Base-by-base conservation (phyloP, 1,139 yeast genomes). In the Kazachstania sp. region DNA sequence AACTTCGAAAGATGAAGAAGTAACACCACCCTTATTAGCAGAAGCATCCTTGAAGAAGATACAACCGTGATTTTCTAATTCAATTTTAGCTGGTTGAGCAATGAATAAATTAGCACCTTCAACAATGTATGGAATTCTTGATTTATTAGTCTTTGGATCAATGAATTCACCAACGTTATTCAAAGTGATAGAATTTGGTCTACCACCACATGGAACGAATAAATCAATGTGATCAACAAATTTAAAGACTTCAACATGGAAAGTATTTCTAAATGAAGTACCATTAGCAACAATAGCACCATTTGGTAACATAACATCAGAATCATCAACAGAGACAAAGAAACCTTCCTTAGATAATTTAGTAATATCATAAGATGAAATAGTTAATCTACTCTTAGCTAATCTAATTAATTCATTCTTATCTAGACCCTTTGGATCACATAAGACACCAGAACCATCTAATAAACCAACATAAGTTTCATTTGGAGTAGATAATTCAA, bases 201-300 rank as follows among this genome's bases (percentile, higher is more conserved):
- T 85, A 58, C 98, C 98, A 69, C 98, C 98, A 70, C 98, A 92
- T 50, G 98, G 98, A 43, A 90, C 97, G 70, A 92, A 88, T 61
- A 84, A 71, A 60, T 83, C 86, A 56, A 90, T 74, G 34, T 80
- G 81, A 45, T 79, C 73, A 47, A 84, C 83, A 57, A 77, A 81
- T 54, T 82, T 80, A 57, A 81, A 77, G 52, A 83, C 71, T 58
- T 80, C 78, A 60, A 87, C 73, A 66, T 92, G 98, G 81, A 86
- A 90, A 41, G 81, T 75, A 69, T 92, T 92, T 72, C 98, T 82
- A 74, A 90, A 92, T n/a, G 83, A 76, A 45, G 88, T 83, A 60
- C 98, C 98, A 61, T 85, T 84, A 48, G 86, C 77, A 31, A 92
- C 79, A 43, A 76, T 67, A 8, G 61, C 53, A 23, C 97, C 97